A percentile compares a stretch with the other conserved stretches of the same genome.
Evolutionary conservation across 345 rosid species (phyloP).

Genomic region (Melaleuca quinquenervia): DNA sequence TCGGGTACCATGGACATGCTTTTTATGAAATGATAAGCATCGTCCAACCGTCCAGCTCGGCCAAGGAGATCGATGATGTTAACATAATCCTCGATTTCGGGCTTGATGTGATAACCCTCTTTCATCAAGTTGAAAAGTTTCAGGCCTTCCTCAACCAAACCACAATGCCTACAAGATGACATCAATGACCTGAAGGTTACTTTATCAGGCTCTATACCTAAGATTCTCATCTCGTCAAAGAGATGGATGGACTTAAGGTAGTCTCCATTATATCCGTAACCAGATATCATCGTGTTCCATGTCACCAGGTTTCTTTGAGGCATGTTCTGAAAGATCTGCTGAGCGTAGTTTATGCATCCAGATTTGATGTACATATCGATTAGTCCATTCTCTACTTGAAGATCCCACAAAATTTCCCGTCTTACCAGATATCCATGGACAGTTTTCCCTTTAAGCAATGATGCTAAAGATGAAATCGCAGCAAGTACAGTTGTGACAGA

Average conservation of each 20-base stretch:
- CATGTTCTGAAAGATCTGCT: conserved; percentile 38
- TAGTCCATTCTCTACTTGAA: conserved; percentile 52
- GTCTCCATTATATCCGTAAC: conserved; percentile 69
- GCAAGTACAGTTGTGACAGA: conserved; percentile 60
- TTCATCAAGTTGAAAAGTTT: conserved; percentile 41
- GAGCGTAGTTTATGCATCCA: conserved; percentile 48
- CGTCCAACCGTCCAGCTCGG: conserved; percentile 51
- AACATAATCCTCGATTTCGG: conserved; percentile 55
- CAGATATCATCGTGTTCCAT: conserved; percentile 73
- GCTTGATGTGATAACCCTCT: conserved; percentile 32
- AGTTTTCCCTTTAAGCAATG: conserved; percentile 50
- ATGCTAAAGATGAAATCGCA: conserved; percentile 56
- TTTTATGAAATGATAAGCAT: conserved; percentile 46
- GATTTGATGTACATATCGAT: conserved; percentile 81
- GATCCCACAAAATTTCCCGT: conserved; percentile 27
- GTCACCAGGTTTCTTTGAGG: conserved; percentile 39
- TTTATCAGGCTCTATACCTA: conserved; percentile 42
- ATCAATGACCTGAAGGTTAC: conserved; percentile 62
- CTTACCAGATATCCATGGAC: conserved; percentile 59
- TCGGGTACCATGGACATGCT: conserved; percentile 44
- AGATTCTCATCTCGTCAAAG: conserved; percentile 48
- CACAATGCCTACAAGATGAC: conserved; percentile 79
- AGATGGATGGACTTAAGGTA: conserved; percentile 34
- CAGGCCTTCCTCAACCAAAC: conserved; percentile 53
- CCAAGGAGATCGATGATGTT: conserved; percentile 73